Percentiles rank a stretch among this genome's conserved stretches.
Evolutionary conservation across 1,284 basidiomycete genomes (phyloP).

Genomic region (Leccinum subfulvum): DNA sequence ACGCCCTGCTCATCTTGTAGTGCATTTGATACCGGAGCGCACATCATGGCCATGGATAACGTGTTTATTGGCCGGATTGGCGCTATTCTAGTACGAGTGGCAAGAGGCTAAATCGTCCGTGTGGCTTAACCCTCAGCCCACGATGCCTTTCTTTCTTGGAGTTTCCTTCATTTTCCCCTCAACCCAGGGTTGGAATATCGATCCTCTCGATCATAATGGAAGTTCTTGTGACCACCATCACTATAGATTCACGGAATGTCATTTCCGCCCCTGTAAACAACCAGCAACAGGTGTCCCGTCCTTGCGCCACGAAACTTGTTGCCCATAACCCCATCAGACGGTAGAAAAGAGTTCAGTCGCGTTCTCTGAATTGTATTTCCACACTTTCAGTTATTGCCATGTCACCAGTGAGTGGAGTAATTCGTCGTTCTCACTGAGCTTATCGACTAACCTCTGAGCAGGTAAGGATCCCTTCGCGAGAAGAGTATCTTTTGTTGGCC

Average conservation of each 20-base stretch:
- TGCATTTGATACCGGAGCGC: not conserved
- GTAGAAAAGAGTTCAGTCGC: conserved; percentile 31
- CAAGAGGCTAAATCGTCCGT: conserved; percentile 18
- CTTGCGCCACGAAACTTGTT: conserved; percentile 19
- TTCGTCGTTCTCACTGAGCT: not conserved
- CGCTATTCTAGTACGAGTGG: conserved; percentile 2
- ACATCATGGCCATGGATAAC: conserved; percentile 5
- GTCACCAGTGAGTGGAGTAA: conserved; percentile 32
- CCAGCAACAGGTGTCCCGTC: conserved; percentile 12
- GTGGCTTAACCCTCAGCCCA: conserved; percentile 31
- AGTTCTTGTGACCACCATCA: conserved; percentile 2
- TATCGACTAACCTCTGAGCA: conserved; percentile 11
- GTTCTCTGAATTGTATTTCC: conserved; percentile 9
- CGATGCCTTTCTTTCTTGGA: conserved; percentile 15
- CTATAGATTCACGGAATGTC: conserved; percentile 10
- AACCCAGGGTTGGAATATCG: conserved; percentile 28
- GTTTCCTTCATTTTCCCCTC: conserved; percentile 22
- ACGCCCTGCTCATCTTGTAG: conserved; percentile 8
- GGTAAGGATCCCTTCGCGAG: conserved; percentile 34
- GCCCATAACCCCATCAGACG: conserved; percentile 30
- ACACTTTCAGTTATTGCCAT: conserved; percentile 21
- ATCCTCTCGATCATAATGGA: conserved; percentile 7
- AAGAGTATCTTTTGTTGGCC: conserved; percentile 52
- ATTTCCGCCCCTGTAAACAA: conserved; percentile 18
- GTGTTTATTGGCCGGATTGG: conserved; percentile 6